A percentile compares a stretch with the other conserved stretches of the same genome.
phyloP scores from a whole-genome alignment of 2,329 filamentous ascomycete species.

The Penicillium rolfsii region DNA sequence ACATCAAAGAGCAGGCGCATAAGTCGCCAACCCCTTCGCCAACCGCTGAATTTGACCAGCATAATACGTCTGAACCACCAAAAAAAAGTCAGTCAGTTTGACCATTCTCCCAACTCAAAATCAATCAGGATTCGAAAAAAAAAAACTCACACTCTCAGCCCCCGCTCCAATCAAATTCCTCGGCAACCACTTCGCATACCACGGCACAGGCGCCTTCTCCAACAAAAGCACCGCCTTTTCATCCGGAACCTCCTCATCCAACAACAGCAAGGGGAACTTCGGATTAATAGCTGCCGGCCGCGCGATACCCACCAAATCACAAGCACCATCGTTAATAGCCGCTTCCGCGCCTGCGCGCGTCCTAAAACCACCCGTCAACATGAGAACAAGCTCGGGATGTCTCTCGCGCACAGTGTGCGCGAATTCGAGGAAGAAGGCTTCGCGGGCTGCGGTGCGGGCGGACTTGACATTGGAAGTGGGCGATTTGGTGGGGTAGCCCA shows the following conservation, averaged over 20 bases:
- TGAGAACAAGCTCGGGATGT: slow-evolving; percentile 52
- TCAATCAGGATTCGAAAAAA: neutral
- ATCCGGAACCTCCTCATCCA: slow-evolving; percentile 35
- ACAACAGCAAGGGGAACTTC: slow-evolving; percentile 41
- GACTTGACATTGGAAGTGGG: slow-evolving; percentile 29
- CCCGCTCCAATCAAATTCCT: slow-evolving; percentile 35
- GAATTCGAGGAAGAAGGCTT: slow-evolving; percentile 72
- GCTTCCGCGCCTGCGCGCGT: slow-evolving; percentile 55
- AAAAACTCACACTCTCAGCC: slow-evolving; percentile 35
- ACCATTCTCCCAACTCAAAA: neutral
- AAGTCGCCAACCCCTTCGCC: slow-evolving; percentile 24
- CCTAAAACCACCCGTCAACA: slow-evolving; percentile 68
- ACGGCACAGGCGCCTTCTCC: slow-evolving; percentile 32
- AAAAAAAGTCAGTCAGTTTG: slow-evolving; percentile 15
- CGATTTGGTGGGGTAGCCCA: slow-evolving; percentile 28
- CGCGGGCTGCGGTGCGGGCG: slow-evolving; percentile 57
- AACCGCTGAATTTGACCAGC: slow-evolving; percentile 24
- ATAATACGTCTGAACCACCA: slow-evolving; percentile 23
- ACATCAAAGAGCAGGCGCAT: slow-evolving; percentile 22
- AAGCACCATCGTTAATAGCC: slow-evolving; percentile 51
- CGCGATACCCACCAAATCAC: slow-evolving; percentile 56
- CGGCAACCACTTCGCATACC: slow-evolving; percentile 29
- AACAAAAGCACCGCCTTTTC: slow-evolving; percentile 31
- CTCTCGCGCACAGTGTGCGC: slow-evolving; percentile 55
- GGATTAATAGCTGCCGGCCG: slow-evolving; percentile 53